These are phyloP conservation scores for Aschersonia sp. DNA, from an alignment of 2,329 filamentous ascomycete species.

Conservation along the genomic window DNA sequence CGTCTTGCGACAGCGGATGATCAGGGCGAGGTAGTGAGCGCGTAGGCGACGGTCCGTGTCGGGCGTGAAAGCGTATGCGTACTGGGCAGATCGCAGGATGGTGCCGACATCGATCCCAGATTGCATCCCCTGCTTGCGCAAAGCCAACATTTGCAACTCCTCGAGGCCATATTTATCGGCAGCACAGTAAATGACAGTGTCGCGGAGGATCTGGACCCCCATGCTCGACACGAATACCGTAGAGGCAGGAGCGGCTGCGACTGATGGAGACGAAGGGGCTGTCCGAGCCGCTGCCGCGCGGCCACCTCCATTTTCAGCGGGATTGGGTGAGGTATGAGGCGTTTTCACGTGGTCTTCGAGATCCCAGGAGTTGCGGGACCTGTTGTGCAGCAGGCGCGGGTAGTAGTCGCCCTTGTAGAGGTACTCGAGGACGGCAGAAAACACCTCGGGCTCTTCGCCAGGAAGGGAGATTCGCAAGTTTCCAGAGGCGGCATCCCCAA, in stretches of 20 bases:
- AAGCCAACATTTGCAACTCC: conserved; percentile 77
- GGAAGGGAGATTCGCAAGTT: conserved; percentile 63
- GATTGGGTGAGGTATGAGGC: conserved; percentile 36
- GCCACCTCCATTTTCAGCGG: conserved; percentile 25
- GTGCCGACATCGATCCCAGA: conserved; percentile 82
- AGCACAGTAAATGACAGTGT: conserved; percentile 89
- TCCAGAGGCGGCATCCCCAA: conserved; percentile 50
- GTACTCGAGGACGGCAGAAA: conserved; percentile 89
- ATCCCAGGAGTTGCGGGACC: conserved; percentile 74
- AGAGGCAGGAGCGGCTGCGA: conserved; percentile 32
- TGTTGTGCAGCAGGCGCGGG: conserved; percentile 76
- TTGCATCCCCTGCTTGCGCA: conserved; percentile 91
- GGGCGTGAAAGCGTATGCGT: conserved; percentile 89
- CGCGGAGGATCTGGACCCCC: conserved; percentile 66
- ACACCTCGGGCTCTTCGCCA: conserved; percentile 75
- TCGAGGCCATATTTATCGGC: conserved; percentile 84
- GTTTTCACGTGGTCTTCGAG: conserved; percentile 52
- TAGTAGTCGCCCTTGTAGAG: conserved; percentile 96
- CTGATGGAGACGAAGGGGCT: conserved; percentile 6
- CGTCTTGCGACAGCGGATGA: conserved; percentile 92
- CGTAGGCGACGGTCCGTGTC: conserved; percentile 84
- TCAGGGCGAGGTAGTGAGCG: conserved; percentile 92
- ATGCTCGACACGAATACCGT: conserved; percentile 58
- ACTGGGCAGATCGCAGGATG: conserved; percentile 83
- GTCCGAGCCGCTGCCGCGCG: conserved; percentile 22